These are phyloP conservation scores for Trichoderma erinaceum DNA, from an alignment of 495 filamentous ascomycete genomes.

Conservation along the genomic window DNA sequence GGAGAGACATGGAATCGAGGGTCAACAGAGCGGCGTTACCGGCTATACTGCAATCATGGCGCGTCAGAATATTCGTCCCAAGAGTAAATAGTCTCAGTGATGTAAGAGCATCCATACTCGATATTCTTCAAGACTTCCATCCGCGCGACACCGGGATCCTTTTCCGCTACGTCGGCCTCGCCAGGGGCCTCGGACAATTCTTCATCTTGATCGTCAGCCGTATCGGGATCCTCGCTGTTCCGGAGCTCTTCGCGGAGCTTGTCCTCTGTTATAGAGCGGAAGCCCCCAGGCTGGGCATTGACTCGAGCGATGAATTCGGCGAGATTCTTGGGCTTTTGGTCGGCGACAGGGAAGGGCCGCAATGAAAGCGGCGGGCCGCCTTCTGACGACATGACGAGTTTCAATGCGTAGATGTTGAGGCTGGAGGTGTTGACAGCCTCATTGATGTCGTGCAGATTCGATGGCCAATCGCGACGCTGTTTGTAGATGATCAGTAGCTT, in stretches of 20 bases:
- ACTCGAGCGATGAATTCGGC: constrained; percentile 68
- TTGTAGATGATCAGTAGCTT: not conserved
- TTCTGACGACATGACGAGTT: not conserved
- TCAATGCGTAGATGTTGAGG: too few species aligned
- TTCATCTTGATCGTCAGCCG: constrained; percentile 30
- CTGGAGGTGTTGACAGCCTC: not conserved
- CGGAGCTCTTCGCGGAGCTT: constrained; percentile 56
- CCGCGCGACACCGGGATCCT: constrained; percentile 38
- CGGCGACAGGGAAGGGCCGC: constrained; percentile 50
- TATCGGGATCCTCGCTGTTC: constrained; percentile 18
- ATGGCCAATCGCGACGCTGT: not conserved
- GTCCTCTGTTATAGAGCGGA: constrained; percentile 61
- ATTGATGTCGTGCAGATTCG: not conserved
- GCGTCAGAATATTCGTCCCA: not conserved
- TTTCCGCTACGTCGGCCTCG: constrained; percentile 23
- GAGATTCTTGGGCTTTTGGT: constrained; percentile 53
- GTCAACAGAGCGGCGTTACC: constrained; percentile 59
- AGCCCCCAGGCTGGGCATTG: constrained; percentile 66
- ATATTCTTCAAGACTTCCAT: constrained; percentile 51
- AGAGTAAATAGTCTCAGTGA: not conserved
- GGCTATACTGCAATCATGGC: constrained; percentile 37
- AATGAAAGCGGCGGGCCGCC: constrained; percentile 51
- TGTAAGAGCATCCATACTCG: constrained; percentile 29
- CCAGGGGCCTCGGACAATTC: constrained; percentile 20
- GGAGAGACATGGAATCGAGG: constrained; percentile 78